Evolutionary conservation across 1,284 basidiomycete genomes (phyloP), one percentile per base, ranked within the genome.

Genomic region (Leccinum variabile): DNA sequence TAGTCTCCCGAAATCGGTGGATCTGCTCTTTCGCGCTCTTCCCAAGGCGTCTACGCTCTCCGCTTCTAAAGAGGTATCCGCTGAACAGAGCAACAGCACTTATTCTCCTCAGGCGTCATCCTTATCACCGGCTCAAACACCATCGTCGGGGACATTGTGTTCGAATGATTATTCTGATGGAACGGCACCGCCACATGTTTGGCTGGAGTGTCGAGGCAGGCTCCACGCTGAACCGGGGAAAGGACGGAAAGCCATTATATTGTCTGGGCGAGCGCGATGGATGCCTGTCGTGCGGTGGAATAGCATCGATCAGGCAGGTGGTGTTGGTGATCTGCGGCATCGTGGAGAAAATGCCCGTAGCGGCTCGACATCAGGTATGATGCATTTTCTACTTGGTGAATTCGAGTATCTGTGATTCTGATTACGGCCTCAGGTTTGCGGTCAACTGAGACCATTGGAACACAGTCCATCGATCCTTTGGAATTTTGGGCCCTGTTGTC

Each of bases 171-270:
- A 41, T 2, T 50, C 57, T 1, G 61, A 57, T 14, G 56, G 53
- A 16, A 75, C 60, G 37, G 0, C 30, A 54, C 86, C 84, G 2
- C 77, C 80, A 3, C 95, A 91, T 76, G 82, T 94, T 28, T 97
- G 94, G 94, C 79, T 97, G 30, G 93, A 96, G 72, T 90, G 87
- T 60, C 81, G 89, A n/a, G 94, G 94, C 1, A 81, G 92, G 49
- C 79, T 97, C 44, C 90, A 95, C 70, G 84, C 92, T 61, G 94
- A 96, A 77, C 89, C 93, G 0, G 93, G 94, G 2, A 96, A 95
- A 72, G 93, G 93, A 0, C 80, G 93, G 52, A 96, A 97, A 73
- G 91, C 92, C 3, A 93, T 97, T 68, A 86, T 97, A 52, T 81
- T 96, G 22, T 87, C 86, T 62, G 94, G 90, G 1, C 81, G 95